Evolutionary conservation across 208 protist genomes (phyloP), one percentile per base, ranked within the genome.

Genomic region (Naegleria gruberi): DNA sequence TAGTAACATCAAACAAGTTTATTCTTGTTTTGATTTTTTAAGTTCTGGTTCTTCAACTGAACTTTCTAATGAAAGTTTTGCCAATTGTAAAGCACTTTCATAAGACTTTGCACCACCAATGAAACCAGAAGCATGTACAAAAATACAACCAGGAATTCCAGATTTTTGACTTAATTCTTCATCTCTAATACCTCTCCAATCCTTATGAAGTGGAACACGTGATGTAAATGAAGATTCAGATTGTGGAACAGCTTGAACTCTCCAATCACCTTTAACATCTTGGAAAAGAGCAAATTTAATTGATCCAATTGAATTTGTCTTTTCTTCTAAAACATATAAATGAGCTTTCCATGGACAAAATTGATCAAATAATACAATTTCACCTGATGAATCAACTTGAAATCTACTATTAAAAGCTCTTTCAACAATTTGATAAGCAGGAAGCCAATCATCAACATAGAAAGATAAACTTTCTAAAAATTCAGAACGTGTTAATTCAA

Each of bases 41-140:
- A 30, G 51, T 65, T 65, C 51, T 65, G 51, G 51, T 23, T 65
- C 51, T 19, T 65, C 51, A 23, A 65, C 51, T 1, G 51, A 65
- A 30, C 19, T 23, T 65, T 23, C 92, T 42, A 97, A 87, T 17
- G 96, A 93, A 92, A 95, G 95, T 74, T 93, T 93, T 42, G 98
- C 97, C 89, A 99, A 96, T 47, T 92, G 86, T 83, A 99, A 85
- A 46, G 97, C 97, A 15, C 96, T 97, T 23, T 98, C 97, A 90
- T 95, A 96, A 2, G 95, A 98, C 82, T 95, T 95, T 93, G 98
- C 97, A 30, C 97, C 97, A 42, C 97, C 97, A 92, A 99, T 98
- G 90, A 99, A 99, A 44, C 98, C 98, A 40, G 94, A 94, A 26
- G 96, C 96, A 91, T 99, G 98, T 73, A 97, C 95, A 90, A 99